A percentile compares a stretch with the other conserved stretches of the same genome.
These are phyloP conservation scores for Petrea volubilis DNA, from an alignment of 257 asterid genomes.

Conservation along the genomic window DNA sequence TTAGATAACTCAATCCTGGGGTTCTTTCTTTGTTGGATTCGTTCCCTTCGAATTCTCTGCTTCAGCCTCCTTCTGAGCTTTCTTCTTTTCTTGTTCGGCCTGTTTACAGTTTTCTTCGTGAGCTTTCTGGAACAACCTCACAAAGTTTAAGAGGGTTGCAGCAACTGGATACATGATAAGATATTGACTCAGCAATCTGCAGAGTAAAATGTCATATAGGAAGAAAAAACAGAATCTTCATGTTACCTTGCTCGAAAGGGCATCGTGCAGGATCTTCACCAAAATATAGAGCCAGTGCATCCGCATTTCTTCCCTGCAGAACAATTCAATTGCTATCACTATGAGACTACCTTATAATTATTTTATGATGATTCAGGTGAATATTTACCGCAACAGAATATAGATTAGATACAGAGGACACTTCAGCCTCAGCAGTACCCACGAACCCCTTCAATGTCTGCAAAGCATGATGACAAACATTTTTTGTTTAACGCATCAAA, in stretches of 20 bases:
- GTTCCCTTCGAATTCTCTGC: conserved; percentile 56
- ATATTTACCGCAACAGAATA: conserved; percentile 70
- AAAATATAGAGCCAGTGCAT: conserved; percentile 75
- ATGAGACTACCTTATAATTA: conserved; percentile 4
- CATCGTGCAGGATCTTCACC: conserved; percentile 91
- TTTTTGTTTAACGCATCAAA: conserved; percentile 17
- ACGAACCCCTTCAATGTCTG: conserved; percentile 75
- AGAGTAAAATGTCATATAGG: conserved; percentile 9
- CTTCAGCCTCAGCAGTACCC: conserved; percentile 77
- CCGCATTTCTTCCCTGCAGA: conserved; percentile 84
- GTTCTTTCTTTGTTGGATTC: conserved; percentile 53
- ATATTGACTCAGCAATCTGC: conserved; percentile 34
- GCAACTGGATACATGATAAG: conserved; percentile 66
- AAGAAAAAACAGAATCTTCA: neutral
- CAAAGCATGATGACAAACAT: conserved; percentile 14
- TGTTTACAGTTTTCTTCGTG: conserved; percentile 90
- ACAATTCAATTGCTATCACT: conserved; percentile 9
- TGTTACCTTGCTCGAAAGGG: conserved; percentile 93
- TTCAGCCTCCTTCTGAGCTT: conserved; percentile 85
- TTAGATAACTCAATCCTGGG: conserved; percentile 43
- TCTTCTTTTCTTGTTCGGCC: conserved; percentile 89
- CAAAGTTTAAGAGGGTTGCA: conserved; percentile 87
- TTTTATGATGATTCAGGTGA: conserved; percentile 20
- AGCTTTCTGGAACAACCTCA: conserved; percentile 84
- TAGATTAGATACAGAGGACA: conserved; percentile 53